Evolutionary conservation across 768 basidiomycete species (phyloP).

Genomic region (Amanita subjunquillea): DNA sequence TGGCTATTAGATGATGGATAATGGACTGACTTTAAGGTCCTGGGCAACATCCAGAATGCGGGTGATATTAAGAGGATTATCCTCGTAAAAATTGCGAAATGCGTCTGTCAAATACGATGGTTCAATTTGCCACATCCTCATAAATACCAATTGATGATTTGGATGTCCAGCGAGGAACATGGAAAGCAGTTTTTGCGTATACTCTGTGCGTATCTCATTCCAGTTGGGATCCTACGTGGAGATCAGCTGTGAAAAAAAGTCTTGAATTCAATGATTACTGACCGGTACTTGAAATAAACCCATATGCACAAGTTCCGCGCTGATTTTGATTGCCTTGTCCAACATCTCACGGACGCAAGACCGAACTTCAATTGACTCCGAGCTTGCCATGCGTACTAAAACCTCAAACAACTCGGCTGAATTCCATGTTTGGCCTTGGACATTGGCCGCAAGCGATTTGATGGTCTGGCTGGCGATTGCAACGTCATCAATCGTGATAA

Average conservation of each 20-base stretch:
- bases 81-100: slow-evolving; percentile 86
- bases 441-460: slow-evolving; percentile 80
- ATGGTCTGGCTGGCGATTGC: slow-evolving; percentile 82
- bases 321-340: slow-evolving; percentile 88
- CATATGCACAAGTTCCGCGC: slow-evolving; percentile 90
- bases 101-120: slow-evolving; percentile 79
- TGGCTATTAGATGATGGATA: neutral
- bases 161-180: slow-evolving; percentile 92
- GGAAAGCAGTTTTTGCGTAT: slow-evolving; percentile 72
- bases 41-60: slow-evolving; percentile 92
- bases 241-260: slow-evolving; percentile 8
- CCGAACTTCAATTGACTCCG: slow-evolving; percentile 61
- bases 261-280: slow-evolving; percentile 17
- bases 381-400: slow-evolving; percentile 69
- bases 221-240: slow-evolving; percentile 61
- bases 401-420: slow-evolving; percentile 85
- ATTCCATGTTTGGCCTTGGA: slow-evolving; percentile 93
- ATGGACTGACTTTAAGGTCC: slow-evolving; percentile 65
- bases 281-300: slow-evolving; percentile 87
- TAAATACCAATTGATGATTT: slow-evolving; percentile 94
- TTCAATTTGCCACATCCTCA: slow-evolving; percentile 90
- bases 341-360: slow-evolving; percentile 81
- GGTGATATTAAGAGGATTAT: slow-evolving; percentile 88
- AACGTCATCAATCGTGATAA: slow-evolving; percentile 86
- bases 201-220: slow-evolving; percentile 82